Evolutionary conservation across 139 green algal species (phyloP).

Genomic region (Closterium sp.): DNA sequence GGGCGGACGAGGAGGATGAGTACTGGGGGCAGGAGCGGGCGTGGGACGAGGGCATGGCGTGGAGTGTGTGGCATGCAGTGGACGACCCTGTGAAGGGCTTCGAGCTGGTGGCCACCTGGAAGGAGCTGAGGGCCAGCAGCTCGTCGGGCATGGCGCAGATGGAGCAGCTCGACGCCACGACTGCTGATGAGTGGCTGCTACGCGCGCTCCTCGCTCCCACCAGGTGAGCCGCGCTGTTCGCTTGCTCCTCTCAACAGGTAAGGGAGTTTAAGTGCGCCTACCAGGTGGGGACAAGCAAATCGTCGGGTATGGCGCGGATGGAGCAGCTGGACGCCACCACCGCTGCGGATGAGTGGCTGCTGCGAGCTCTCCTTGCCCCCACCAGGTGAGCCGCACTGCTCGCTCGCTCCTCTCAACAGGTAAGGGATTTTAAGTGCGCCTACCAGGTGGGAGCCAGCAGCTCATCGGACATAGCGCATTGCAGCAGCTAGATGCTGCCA

Average conservation of each 20-base stretch:
- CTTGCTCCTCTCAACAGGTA: not conserved
- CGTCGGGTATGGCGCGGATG: slow-evolving; percentile 16
- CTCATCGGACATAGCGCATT: slow-evolving; percentile 14
- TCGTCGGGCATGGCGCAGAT: slow-evolving; percentile 21
- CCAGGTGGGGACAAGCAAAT: slow-evolving; percentile 5
- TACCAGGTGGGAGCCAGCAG: slow-evolving; percentile 13
- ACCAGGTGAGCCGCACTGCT: not conserved
- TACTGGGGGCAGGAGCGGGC: not conserved
- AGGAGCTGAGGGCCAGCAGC: slow-evolving; percentile 17
- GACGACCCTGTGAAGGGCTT: slow-evolving; percentile 31
- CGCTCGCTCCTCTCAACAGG: not conserved
- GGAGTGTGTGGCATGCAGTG: slow-evolving; percentile 24
- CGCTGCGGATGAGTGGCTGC: slow-evolving; percentile 17
- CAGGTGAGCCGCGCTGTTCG: not conserved
- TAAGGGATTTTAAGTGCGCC: slow-evolving; percentile 8
- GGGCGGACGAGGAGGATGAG: slow-evolving; percentile 12
- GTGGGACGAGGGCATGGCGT: slow-evolving; percentile 25
- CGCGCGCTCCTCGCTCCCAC: not conserved
- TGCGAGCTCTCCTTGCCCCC: not conserved
- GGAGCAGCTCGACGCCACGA: slow-evolving; percentile 16
- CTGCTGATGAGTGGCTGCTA: slow-evolving; percentile 24
- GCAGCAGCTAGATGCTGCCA: not conserved
- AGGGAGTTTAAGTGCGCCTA: slow-evolving; percentile 3
- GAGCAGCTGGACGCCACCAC: slow-evolving; percentile 11
- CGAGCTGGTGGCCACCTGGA: slow-evolving; percentile 29